phyloP scores from a whole-genome alignment of 1,284 basidiomycete genomes.

The Vanrija humicola region DNA sequence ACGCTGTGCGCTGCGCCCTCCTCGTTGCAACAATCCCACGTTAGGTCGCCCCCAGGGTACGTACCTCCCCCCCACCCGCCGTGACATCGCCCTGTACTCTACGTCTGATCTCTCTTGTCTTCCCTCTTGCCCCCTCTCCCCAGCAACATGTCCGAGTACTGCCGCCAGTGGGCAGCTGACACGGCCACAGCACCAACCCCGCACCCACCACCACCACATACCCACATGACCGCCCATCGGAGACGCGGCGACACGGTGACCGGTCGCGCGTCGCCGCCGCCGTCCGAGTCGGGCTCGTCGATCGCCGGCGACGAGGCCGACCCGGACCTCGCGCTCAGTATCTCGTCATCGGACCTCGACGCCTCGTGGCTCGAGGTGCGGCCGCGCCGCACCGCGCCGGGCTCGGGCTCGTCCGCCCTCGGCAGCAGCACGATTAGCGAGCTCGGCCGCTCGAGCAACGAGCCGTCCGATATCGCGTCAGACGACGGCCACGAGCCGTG shows the following conservation, averaged over 20 bases:
- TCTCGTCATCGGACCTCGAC: constrained; percentile 12
- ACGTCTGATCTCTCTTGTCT: not conserved
- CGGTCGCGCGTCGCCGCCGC: not conserved
- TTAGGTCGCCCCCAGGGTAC: no score
- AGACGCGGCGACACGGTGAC: not conserved
- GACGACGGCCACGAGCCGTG: constrained; percentile 4
- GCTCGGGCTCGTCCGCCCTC: constrained; percentile 4
- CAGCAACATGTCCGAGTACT: constrained; percentile 10
- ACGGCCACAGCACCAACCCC: not conserved
- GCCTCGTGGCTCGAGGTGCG: constrained; percentile 10
- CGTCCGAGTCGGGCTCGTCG: not conserved
- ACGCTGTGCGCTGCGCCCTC: no score
- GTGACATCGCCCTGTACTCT: no score
- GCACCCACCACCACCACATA: not conserved
- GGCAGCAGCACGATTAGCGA: constrained; percentile 11
- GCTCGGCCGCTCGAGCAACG: constrained; percentile 1
- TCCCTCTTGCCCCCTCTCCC: not conserved
- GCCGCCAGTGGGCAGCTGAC: constrained; percentile 13
- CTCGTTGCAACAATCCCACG: no score
- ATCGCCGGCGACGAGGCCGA: constrained; percentile 1
- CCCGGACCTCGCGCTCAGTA: constrained; percentile 9
- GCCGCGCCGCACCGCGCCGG: not conserved
- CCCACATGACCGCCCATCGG: constrained; percentile 2
- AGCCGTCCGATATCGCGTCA: not conserved
- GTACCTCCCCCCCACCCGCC: no score